phyloP scores from a whole-genome alignment of 2,329 filamentous ascomycete species.

The Emmonsia crescens region DNA sequence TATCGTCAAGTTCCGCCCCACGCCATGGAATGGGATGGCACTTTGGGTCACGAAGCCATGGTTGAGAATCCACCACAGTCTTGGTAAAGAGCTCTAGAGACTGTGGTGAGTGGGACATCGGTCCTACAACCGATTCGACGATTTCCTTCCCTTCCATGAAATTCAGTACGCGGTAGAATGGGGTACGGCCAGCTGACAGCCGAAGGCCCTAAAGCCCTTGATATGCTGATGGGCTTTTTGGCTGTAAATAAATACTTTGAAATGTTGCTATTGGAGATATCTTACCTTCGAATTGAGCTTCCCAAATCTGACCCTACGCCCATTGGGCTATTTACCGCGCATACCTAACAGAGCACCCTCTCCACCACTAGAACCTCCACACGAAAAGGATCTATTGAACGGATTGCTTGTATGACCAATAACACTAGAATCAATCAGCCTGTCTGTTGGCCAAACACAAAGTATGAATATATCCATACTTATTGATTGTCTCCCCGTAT shows the following conservation, averaged over 20 bases:
- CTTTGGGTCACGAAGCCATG: constrained; percentile 29
- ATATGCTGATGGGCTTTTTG: constrained; percentile 27
- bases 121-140: constrained; percentile 20
- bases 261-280: background rate
- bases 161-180: constrained; percentile 21
- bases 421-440: background rate
- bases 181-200: constrained; percentile 26
- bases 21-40: constrained; percentile 28
- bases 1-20: constrained; percentile 12
- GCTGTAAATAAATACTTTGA: background rate
- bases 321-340: constrained; percentile 46
- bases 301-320: constrained; percentile 55
- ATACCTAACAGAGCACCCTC: constrained; percentile 53
- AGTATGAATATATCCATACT: background rate
- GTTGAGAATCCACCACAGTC: constrained; percentile 22
- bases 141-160: constrained; percentile 15
- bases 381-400: constrained; percentile 50
- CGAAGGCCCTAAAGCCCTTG: constrained; percentile 32
- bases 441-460: background rate
- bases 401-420: constrained; percentile 44
- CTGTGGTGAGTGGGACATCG: constrained; percentile 17
- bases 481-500: constrained; percentile 1
- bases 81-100: constrained; percentile 19
- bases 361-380: constrained; percentile 56
- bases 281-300: constrained; percentile 27